A percentile compares a stretch with the other conserved stretches of the same genome.
These are phyloP conservation scores for Ogataea pilisensis DNA, from an alignment of 805 yeast genomes.

Conservation along the genomic window DNA sequence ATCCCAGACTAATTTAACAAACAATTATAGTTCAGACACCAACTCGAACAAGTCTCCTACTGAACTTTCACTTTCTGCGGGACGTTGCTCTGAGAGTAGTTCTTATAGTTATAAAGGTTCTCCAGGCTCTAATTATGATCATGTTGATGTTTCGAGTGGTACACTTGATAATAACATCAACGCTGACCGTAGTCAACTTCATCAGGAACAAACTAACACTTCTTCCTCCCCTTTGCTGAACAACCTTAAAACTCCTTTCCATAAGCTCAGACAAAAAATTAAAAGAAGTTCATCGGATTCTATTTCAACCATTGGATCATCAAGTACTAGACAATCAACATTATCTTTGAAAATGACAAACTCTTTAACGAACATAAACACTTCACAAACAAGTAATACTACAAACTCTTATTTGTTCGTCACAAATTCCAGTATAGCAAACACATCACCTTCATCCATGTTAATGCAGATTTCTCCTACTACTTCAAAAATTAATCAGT, in stretches of 20 bases:
- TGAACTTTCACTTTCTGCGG: constrained; percentile 1
- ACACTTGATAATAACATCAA: too few relatives aligned
- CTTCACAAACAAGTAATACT: too few relatives aligned
- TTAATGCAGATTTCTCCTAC: too few relatives aligned
- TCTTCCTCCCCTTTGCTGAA: constrained; percentile 4
- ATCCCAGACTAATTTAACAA: too few relatives aligned
- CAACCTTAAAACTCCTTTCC: constrained; percentile 11
- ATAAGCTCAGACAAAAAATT: constrained; percentile 11
- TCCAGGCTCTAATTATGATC: too few relatives aligned
- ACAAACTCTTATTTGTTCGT: too few relatives aligned
- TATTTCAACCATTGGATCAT: constrained; percentile 6
- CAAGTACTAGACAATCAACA: constrained; percentile 6
- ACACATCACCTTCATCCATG: neutral
- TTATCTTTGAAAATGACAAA: constrained; percentile 4
- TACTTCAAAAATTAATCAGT: too few relatives aligned
- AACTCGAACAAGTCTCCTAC: constrained; percentile 10
- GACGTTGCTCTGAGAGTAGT: constrained; percentile 9
- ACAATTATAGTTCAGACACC: too few relatives aligned
- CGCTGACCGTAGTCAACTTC: too few relatives aligned
- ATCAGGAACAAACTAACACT: too few relatives aligned
- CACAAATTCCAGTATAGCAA: neutral
- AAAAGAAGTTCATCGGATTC: constrained; percentile 11
- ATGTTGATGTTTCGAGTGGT: too few relatives aligned
- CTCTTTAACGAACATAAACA: too few relatives aligned
- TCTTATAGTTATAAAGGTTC: constrained; percentile 5